phyloP scores from a whole-genome alignment of 2,329 filamentous ascomycete species.

The Diplodia sapinea region DNA sequence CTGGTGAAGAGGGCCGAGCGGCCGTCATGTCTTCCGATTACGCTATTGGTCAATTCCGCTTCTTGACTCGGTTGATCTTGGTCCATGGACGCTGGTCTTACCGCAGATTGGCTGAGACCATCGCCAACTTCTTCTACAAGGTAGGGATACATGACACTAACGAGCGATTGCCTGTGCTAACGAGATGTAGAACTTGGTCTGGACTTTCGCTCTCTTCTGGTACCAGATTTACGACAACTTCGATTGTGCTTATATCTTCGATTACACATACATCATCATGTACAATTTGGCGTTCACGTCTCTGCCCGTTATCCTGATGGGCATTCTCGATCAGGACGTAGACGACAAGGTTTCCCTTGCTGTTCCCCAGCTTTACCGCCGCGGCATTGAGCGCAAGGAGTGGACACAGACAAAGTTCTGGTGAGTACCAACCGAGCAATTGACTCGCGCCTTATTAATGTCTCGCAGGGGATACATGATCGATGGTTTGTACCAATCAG shows the following conservation, averaged over 20 bases:
- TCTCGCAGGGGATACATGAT: slow-evolving; percentile 75
- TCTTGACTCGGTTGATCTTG: slow-evolving; percentile 80
- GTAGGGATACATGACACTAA: slow-evolving; percentile 46
- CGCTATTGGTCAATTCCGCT: slow-evolving; percentile 92
- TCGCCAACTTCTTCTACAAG: slow-evolving; percentile 99
- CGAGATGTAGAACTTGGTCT: slow-evolving; percentile 76
- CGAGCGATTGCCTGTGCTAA: slow-evolving; percentile 39
- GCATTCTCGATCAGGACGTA: slow-evolving; percentile 95
- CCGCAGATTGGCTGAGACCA: slow-evolving; percentile 86
- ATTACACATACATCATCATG: slow-evolving; percentile 96
- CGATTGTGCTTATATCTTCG: slow-evolving; percentile 95
- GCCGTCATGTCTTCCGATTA: slow-evolving; percentile 97
- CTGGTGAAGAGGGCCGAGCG: slow-evolving; percentile 88
- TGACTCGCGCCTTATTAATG: slow-evolving; percentile 34
- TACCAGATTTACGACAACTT: slow-evolving; percentile 95
- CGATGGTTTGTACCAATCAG: slow-evolving; percentile 92
- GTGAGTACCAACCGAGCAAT: slow-evolving; percentile 60
- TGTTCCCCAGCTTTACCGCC: slow-evolving; percentile 92
- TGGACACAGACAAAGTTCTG: slow-evolving; percentile 98
- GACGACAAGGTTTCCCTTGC: slow-evolving; percentile 91
- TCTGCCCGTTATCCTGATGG: slow-evolving; percentile 91
- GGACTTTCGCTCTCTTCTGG: slow-evolving; percentile 97
- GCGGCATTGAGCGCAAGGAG: slow-evolving; percentile 93
- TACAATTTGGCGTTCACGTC: slow-evolving; percentile 98
- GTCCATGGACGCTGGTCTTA: slow-evolving; percentile 98